Evolutionary conservation across 768 basidiomycete genomes (phyloP).

Genomic region (Cystobasidium ongulense): DNA sequence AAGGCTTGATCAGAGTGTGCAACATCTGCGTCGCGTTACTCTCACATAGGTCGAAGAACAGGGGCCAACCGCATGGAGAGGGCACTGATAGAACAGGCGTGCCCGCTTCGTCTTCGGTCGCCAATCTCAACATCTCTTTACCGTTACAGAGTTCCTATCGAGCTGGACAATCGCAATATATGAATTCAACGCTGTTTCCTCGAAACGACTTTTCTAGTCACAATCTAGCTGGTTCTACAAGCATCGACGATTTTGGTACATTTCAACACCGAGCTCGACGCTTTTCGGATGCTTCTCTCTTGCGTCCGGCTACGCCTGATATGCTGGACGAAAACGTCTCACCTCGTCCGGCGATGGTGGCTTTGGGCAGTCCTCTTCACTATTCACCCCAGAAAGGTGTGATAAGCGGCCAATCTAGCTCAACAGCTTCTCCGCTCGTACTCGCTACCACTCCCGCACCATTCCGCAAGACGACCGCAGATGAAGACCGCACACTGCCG

Average conservation of each 20-base stretch:
- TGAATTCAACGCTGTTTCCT: conserved; percentile 74
- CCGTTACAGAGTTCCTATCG: conserved; percentile 53
- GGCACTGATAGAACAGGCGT: conserved; percentile 64
- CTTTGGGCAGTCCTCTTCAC: background rate
- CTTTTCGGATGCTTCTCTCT: conserved; percentile 15
- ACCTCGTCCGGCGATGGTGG: background rate
- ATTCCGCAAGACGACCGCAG: conserved; percentile 10
- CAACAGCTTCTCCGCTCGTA: background rate
- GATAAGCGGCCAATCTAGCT: background rate
- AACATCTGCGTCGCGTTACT: conserved; percentile 90
- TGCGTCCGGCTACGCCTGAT: conserved; percentile 30
- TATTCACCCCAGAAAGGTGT: background rate
- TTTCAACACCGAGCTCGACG: conserved; percentile 12
- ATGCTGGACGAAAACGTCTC: conserved; percentile 19
- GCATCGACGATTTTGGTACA: background rate
- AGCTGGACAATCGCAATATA: conserved; percentile 72
- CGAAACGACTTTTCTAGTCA: conserved; percentile 49
- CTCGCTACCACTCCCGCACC: conserved; percentile 17
- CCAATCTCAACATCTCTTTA: conserved; percentile 33
- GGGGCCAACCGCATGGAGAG: conserved; percentile 62
- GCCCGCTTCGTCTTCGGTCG: conserved; percentile 59
- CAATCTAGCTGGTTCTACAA: background rate
- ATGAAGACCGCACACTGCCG: conserved; percentile 9
- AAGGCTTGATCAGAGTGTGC: conserved; percentile 92
- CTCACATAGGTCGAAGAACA: conserved; percentile 53